Evolutionary conservation across 441 rosid genomes (phyloP).

Genomic region (Gossypium davidsonii): DNA sequence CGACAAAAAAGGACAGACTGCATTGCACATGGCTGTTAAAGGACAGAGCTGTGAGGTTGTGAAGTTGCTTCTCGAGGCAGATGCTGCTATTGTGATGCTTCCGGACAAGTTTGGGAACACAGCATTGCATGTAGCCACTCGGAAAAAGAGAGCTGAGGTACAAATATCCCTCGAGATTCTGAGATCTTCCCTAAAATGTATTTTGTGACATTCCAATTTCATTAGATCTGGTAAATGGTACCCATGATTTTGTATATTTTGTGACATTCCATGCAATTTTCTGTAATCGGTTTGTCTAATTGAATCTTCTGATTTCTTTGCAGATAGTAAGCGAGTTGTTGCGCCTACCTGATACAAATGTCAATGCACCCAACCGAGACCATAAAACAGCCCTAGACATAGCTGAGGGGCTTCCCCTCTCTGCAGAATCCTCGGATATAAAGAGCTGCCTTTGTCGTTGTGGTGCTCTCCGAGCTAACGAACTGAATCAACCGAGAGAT

Average conservation of each 20-base stretch:
- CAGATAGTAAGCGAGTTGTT: neutral
- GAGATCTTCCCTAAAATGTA: neutral
- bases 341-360: slow-evolving; percentile 65
- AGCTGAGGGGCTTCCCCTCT: slow-evolving; percentile 83
- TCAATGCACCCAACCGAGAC: slow-evolving; percentile 83
- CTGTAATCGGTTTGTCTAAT: neutral
- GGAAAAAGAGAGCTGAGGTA: slow-evolving; percentile 91
- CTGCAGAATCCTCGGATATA: slow-evolving; percentile 78
- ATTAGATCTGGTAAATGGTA: neutral
- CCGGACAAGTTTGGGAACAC: slow-evolving; percentile 89
- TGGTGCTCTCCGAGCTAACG: slow-evolving; percentile 86
- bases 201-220: neutral
- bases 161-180: neutral
- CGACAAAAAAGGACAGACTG: slow-evolving; percentile 94
- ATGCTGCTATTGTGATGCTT: slow-evolving; percentile 90
- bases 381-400: slow-evolving; percentile 92
- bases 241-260: too few species aligned
- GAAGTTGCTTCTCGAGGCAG: slow-evolving; percentile 72
- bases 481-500: slow-evolving; percentile 91
- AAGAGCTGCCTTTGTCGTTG: slow-evolving; percentile 52
- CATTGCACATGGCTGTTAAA: slow-evolving; percentile 96
- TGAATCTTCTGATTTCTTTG: neutral
- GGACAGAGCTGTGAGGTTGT: slow-evolving; percentile 89
- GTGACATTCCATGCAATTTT: neutral
- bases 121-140: slow-evolving; percentile 87